Evolutionary conservation across 805 yeast genomes (phyloP), one percentile per base, ranked within the genome.

Genomic region (Metschnikowia lochheadii): DNA sequence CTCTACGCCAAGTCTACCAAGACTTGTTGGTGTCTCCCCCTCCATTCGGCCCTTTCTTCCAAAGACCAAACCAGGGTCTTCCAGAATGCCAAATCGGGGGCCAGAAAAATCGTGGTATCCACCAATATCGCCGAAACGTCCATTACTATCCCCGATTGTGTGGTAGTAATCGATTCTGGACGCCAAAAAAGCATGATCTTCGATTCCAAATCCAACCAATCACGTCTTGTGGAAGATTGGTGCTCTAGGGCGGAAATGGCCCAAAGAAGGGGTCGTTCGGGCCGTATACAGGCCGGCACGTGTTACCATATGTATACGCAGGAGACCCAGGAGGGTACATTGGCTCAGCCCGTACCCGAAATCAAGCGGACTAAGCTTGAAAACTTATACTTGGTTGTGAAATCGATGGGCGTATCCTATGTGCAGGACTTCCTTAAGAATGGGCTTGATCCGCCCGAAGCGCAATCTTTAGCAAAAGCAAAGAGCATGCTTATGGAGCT

Each of bases 91-190:
- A 79, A 82, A 0, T 56, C 52, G 0, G 84, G 83, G 13, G 52
- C 62, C 1, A 75, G 97, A 55, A 92, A 92, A 58, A 79, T 92
- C 36, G 90, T 92, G 11, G 92, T 87, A 0, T 81, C 96, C 1
- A 92, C 99, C 0, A 91, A 92, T 63, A 88, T 92, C 52, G 99
- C 99, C 0, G 99, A 92, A 68, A 92, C 99, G 0, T 92, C 99
- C 14, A 90, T 92, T 56, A 92, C 99, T 1, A 92, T 92, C 49
- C 89, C 96, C 14, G 99, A 92, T 67, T 88, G 92, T 67, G 96
- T 90, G 10, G 96, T 83, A 0, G 97, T 92, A 1, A 79, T 92
- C 40, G 98, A 92, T 63, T 72, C 87, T 1, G 99, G 99, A 1
- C 73, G 89, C 47, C 91, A 88, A 5, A 92, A 92, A 60, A 83